phyloP scores from a whole-genome alignment of 441 rosid species.

The Arabidopsis hybrid region DNA sequence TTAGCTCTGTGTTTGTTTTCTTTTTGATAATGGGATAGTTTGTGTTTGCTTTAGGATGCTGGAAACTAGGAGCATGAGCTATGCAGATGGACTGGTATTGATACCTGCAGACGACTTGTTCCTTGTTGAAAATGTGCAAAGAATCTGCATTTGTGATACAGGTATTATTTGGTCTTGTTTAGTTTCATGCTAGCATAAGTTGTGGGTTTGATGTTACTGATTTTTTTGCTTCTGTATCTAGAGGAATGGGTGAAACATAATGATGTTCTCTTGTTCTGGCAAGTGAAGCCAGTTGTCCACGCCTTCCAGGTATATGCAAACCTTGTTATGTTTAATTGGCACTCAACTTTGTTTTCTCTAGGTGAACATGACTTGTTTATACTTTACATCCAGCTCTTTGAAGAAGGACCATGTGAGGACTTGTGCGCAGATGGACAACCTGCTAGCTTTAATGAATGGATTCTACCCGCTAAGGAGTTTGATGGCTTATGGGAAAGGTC shows the following conservation, averaged over 20 bases:
- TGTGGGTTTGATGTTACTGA: slow-evolving; percentile 22
- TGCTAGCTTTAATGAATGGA: slow-evolving; percentile 95
- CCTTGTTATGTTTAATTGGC: not conserved
- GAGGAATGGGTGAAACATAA: slow-evolving; percentile 85
- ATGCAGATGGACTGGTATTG: slow-evolving; percentile 77
- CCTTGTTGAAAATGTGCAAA: slow-evolving; percentile 74
- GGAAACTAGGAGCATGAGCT: slow-evolving; percentile 88
- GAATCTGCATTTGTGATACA: slow-evolving; percentile 77
- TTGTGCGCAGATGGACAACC: slow-evolving; percentile 78
- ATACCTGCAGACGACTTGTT: slow-evolving; percentile 72
- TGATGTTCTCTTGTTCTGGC: slow-evolving; percentile 94
- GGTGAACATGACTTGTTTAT: slow-evolving; percentile 20
- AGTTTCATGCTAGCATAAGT: not conserved
- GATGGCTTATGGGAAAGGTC: slow-evolving; percentile 99
- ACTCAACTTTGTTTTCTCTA: not conserved
- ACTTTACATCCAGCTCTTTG: slow-evolving; percentile 62
- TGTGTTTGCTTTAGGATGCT: slow-evolving; percentile 68
- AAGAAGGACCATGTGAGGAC: slow-evolving; percentile 98
- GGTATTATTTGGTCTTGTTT: slow-evolving; percentile 49
- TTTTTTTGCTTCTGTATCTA: slow-evolving; percentile 42
- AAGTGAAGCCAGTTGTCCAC: slow-evolving; percentile 87
- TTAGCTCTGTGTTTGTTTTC: not conserved
- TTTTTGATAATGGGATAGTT: slow-evolving; percentile 1
- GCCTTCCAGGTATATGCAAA: slow-evolving; percentile 82
- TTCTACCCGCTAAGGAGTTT: slow-evolving; percentile 96